Conservation (phyloP, 169 alveolate species). For the Plasmodium inui region DNA sequence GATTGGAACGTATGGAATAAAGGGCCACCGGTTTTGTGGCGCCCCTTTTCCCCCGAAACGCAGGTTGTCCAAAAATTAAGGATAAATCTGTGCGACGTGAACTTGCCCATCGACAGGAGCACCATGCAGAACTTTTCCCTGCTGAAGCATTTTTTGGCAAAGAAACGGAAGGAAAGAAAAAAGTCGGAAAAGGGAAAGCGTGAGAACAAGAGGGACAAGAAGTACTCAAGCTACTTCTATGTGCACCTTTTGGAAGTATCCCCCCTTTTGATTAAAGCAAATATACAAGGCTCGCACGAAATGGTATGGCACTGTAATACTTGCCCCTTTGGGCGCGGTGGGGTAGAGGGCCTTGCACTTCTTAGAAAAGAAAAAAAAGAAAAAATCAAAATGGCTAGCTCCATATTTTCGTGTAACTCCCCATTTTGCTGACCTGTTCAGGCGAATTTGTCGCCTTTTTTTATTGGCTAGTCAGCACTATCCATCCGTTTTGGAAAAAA, state of each 20-base stretch:
- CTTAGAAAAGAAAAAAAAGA: background rate
- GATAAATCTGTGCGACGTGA: background rate
- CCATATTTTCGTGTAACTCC: background rate
- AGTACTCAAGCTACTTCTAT: background rate
- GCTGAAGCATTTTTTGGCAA: background rate
- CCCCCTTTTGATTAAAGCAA: background rate
- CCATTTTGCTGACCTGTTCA: background rate
- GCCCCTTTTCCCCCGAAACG: background rate
- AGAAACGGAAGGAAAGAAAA: background rate
- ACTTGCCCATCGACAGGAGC: background rate
- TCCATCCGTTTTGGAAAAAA: background rate
- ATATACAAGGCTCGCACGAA: background rate
- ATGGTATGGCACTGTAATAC: background rate
- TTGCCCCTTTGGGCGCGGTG: background rate
- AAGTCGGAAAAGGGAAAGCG: background rate
- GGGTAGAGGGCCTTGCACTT: background rate
- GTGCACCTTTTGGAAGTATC: slow-evolving; percentile 13
- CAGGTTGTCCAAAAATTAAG: slow-evolving; percentile 10
- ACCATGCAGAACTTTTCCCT: background rate
- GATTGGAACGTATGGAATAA: slow-evolving; percentile 1
- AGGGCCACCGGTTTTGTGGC: no score
- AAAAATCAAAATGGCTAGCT: background rate
- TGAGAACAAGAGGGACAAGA: background rate
- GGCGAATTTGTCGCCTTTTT: background rate
- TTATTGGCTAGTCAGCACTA: background rate